Conservation (phyloP, 169 alveolate species). For the Plasmodium cynomolgi region DNA sequence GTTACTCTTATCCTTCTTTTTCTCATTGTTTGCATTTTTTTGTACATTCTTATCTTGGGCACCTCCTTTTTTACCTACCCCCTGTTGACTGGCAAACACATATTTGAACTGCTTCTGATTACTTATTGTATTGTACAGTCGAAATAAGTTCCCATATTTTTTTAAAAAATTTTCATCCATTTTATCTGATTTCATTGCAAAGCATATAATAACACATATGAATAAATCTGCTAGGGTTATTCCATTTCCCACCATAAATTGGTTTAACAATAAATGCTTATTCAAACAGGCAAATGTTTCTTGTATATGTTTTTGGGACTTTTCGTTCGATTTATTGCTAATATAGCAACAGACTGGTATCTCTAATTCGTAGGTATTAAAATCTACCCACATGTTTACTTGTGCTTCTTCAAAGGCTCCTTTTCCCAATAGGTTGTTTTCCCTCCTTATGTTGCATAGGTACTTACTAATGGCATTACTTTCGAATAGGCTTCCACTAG, state of each 20-base stretch:
- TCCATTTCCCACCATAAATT: conserved; percentile 91
- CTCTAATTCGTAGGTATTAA: conserved; percentile 78
- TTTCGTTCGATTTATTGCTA: conserved; percentile 71
- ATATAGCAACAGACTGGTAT: conserved; percentile 77
- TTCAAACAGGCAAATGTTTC: conserved; percentile 78
- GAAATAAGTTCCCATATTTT: conserved; percentile 31
- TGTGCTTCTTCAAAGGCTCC: conserved; percentile 64
- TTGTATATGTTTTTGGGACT: conserved; percentile 76
- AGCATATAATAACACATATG: conserved; percentile 84
- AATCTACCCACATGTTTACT: conserved; percentile 84
- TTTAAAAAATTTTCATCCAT: conserved; percentile 70
- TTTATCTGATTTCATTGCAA: conserved; percentile 79
- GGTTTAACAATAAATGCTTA: conserved; percentile 78
- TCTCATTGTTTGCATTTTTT: conserved; percentile 38
- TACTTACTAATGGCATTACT: conserved; percentile 67
- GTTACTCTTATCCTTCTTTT: conserved; percentile 74
- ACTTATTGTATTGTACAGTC: conserved; percentile 52
- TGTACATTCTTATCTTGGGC: conserved; percentile 68
- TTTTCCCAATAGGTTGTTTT: conserved; percentile 32
- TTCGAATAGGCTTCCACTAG: conserved; percentile 42
- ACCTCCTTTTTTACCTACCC: conserved; percentile 48
- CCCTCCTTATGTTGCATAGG: conserved; percentile 44
- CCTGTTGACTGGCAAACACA: conserved; percentile 61
- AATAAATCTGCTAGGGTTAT: conserved; percentile 93
- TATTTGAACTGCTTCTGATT: conserved; percentile 76